Percentiles rank a stretch among this genome's conserved stretches.
phyloP scores from a whole-genome alignment of 108 stramenopile genomes.

The Nannochloropsis salina region DNA sequence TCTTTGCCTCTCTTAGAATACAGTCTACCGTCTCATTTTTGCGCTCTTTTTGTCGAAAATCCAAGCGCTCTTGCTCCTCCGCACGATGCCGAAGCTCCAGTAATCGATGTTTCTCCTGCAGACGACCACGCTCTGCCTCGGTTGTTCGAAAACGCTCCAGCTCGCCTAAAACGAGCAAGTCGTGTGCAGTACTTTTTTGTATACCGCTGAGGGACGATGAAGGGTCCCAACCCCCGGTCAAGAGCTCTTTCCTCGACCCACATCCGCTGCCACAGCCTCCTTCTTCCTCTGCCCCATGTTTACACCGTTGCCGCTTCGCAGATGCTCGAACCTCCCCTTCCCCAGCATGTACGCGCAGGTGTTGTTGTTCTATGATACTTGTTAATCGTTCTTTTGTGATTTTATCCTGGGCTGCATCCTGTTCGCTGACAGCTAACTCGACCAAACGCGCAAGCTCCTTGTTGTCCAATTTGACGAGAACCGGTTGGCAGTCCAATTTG shows the following conservation, averaged over 20 bases:
- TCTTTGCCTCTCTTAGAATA: no score
- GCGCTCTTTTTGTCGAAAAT: not conserved
- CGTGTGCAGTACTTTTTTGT: not conserved
- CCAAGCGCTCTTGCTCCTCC: not conserved
- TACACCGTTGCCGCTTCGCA: not conserved
- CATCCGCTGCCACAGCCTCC: no score
- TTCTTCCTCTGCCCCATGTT: no score
- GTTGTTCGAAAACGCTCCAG: not conserved
- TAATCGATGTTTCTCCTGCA: not conserved
- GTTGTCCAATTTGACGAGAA: not conserved
- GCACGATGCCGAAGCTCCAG: not conserved
- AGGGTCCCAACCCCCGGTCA: no score
- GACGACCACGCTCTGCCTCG: not conserved
- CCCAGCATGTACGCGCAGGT: not conserved
- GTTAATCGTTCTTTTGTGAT: not conserved
- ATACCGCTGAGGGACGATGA: no score
- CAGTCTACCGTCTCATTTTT: no score
- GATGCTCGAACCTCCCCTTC: not conserved
- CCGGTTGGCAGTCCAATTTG: not conserved
- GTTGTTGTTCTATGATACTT: not conserved
- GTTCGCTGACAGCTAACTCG: not conserved
- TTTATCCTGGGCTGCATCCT: not conserved
- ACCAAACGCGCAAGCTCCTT: not conserved
- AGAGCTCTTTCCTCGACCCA: no score
- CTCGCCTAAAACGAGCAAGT: conserved; percentile 1